phyloP scores from a whole-genome alignment of 2,329 filamentous ascomycete species.

The Ophiostoma quercus region DNA sequence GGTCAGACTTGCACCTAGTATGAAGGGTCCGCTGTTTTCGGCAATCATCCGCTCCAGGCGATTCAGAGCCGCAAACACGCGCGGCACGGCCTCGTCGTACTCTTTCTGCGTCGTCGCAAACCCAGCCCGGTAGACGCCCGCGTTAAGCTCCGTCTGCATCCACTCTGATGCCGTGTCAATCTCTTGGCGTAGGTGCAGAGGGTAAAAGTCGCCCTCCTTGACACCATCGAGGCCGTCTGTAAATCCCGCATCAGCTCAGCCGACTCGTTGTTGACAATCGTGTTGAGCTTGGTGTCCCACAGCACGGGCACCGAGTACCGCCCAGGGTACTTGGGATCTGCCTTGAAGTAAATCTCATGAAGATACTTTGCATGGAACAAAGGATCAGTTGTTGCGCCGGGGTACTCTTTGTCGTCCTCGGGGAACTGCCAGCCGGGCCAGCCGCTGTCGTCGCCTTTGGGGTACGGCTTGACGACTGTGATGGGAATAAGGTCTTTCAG shows the following conservation, averaged over 20 bases:
- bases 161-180: conserved; percentile 52
- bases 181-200: conserved; percentile 39
- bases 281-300: conserved; percentile 54
- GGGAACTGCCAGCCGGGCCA: conserved; percentile 62
- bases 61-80: conserved; percentile 56
- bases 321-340: conserved; percentile 55
- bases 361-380: conserved; percentile 55
- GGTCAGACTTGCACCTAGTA: conserved; percentile 51
- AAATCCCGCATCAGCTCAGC: conserved; percentile 54
- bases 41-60: conserved; percentile 46
- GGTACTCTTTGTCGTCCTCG: conserved; percentile 47
- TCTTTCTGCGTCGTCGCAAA: conserved; percentile 51
- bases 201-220: conserved; percentile 47
- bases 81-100: conserved; percentile 51
- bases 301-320: conserved; percentile 56
- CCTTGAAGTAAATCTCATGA: conserved; percentile 58
- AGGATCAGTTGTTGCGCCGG: conserved; percentile 54
- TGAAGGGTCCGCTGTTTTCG: conserved; percentile 43
- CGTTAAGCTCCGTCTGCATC: conserved; percentile 53
- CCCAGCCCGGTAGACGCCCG: conserved; percentile 57
- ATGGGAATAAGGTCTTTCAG: conserved; percentile 50
- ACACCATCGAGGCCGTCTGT: conserved; percentile 44
- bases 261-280: conserved; percentile 58
- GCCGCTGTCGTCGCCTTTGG: conserved; percentile 58
- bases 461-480: conserved; percentile 59